phyloP scores from a whole-genome alignment of 208 protist genomes.

The Cochliopodium minus region DNA sequence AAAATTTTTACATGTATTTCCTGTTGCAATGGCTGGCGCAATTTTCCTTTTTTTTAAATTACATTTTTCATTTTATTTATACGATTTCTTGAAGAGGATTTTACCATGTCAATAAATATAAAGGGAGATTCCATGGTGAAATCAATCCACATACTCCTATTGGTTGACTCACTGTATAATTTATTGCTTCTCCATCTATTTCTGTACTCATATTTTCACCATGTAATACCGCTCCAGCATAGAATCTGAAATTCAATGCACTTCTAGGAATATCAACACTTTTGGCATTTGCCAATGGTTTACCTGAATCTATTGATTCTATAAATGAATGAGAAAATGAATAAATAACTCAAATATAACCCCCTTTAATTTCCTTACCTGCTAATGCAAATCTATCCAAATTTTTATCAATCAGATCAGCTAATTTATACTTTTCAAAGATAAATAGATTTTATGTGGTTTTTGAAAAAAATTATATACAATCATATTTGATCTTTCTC shows the following conservation, averaged over 20 bases:
- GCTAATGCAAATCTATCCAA: neutral
- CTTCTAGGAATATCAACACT: conserved; percentile 37
- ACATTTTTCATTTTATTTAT: too few relatives aligned
- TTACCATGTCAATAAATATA: conserved; percentile 56
- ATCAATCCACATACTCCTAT: conserved; percentile 42
- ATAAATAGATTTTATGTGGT: too few relatives aligned
- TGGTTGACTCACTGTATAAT: conserved; percentile 34
- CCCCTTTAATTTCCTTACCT: too few relatives aligned
- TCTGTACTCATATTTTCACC: conserved; percentile 11
- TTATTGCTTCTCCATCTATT: conserved; percentile 16
- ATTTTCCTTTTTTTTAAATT: too few relatives aligned
- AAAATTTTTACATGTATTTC: conserved; percentile 18
- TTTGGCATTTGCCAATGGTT: conserved; percentile 29
- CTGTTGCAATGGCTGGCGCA: conserved; percentile 36
- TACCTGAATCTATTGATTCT: conserved; percentile 38
- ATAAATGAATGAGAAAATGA: too few relatives aligned
- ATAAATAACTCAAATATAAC: too few relatives aligned
- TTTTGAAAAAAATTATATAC: neutral
- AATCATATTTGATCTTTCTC: neutral
- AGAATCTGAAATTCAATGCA: conserved; percentile 40
- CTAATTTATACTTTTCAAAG: conserved; percentile 2
- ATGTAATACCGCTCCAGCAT: conserved; percentile 28
- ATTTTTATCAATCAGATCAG: neutral
- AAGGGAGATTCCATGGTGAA: conserved; percentile 47
- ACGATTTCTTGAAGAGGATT: too few relatives aligned